phyloP scores from a whole-genome alignment of 257 asterid genomes.

The Orobanche coerulescens region DNA sequence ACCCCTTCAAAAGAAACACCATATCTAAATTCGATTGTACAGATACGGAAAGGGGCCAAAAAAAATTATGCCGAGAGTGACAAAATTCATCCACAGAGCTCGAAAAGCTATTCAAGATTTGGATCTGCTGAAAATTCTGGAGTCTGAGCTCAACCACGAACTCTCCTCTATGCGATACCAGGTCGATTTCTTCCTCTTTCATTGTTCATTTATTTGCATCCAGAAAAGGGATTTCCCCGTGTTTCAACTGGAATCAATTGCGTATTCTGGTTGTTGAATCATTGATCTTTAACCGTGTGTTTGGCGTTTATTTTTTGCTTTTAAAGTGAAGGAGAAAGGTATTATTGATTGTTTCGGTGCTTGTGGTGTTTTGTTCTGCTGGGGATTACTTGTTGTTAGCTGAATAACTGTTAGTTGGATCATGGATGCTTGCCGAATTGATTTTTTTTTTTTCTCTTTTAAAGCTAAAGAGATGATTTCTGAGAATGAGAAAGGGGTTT shows the following conservation, averaged over 20 bases:
- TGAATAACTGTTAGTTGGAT: background rate
- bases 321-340: background rate
- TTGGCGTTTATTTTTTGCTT: conserved; percentile 8
- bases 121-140: conserved; percentile 57
- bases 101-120: conserved; percentile 42
- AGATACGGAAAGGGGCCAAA: background rate
- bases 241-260: background rate
- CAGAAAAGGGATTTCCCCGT: background rate
- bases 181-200: conserved; percentile 32
- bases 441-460: background rate
- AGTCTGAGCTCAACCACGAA: conserved; percentile 66
- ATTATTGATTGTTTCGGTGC: background rate
- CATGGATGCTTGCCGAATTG: background rate
- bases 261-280: background rate
- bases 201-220: background rate
- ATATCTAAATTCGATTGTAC: background rate
- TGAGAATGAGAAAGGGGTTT: background rate
- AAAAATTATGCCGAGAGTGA: conserved; percentile 35
- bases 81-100: conserved; percentile 37
- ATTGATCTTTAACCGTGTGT: background rate
- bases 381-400: background rate
- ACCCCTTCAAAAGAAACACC: too few species aligned
- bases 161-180: conserved; percentile 45
- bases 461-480: background rate
- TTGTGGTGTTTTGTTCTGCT: background rate